Percentiles rank a stretch among this genome's conserved stretches.
Conservation (phyloP, 2,329 filamentous ascomycete species). For the Exophiala mesophila region DNA sequence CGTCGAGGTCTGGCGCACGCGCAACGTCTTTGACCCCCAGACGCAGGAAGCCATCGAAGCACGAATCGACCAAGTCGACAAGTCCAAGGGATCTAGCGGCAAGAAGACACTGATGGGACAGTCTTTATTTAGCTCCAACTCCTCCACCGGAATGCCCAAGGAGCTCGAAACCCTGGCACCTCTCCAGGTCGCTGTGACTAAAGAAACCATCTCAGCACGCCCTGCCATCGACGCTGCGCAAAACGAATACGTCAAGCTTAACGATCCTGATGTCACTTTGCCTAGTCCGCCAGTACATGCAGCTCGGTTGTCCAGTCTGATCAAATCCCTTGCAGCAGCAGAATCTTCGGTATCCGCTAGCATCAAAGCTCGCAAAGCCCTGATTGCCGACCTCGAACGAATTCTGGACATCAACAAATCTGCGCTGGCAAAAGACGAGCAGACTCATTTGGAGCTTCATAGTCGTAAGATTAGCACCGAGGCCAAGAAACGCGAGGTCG, state of each 20-base stretch:
- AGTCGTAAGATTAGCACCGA: conserved; percentile 70
- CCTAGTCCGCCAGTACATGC: conserved; percentile 88
- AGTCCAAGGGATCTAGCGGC: conserved; percentile 38
- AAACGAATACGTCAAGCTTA: conserved; percentile 78
- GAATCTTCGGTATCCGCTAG: conserved; percentile 85
- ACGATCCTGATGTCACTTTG: conserved; percentile 61
- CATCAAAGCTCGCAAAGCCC: conserved; percentile 73
- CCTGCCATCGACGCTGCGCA: conserved; percentile 66
- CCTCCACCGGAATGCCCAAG: conserved; percentile 56
- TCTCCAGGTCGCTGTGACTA: conserved; percentile 67
- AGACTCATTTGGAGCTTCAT: conserved; percentile 58
- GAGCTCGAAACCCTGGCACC: conserved; percentile 74
- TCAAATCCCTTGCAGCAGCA: conserved; percentile 81
- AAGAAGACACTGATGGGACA: conserved; percentile 58
- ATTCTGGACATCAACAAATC: conserved; percentile 69
- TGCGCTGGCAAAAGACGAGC: conserved; percentile 65
- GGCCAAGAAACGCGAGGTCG: conserved; percentile 78
- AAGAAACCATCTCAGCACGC: conserved; percentile 64
- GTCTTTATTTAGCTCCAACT: conserved; percentile 63
- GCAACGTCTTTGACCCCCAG: conserved; percentile 73
- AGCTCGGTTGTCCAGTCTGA: conserved; percentile 78
- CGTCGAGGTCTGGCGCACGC: conserved; percentile 88
- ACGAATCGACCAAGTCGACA: conserved; percentile 66
- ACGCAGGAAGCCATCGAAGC: conserved; percentile 78
- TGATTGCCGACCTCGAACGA: conserved; percentile 77